A percentile compares a stretch with the other conserved stretches of the same genome.
phyloP scores from a whole-genome alignment of 805 yeast species.

The Wickerhamomyces ciferrii region DNA sequence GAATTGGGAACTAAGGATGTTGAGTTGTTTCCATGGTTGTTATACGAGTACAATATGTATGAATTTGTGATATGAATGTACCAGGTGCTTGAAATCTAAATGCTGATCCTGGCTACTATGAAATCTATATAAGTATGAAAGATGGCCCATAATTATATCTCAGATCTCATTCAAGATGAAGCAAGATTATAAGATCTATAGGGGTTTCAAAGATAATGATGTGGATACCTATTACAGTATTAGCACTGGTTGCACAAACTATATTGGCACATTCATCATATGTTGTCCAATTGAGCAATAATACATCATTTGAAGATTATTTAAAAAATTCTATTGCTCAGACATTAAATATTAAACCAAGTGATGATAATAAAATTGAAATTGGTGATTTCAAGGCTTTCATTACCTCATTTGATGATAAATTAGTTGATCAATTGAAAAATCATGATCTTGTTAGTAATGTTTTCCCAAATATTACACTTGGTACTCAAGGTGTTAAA shows the following conservation, averaged over 20 bases:
- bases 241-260: neutral
- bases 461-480: slow-evolving; percentile 48
- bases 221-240: neutral
- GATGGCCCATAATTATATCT: neutral
- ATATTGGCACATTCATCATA: neutral
- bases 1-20: no score
- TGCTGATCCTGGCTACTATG: no score
- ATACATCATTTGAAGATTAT: neutral
- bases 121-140: no score
- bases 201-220: neutral
- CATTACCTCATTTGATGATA: slow-evolving; percentile 47
- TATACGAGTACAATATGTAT: no score
- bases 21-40: no score
- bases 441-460: slow-evolving; percentile 57
- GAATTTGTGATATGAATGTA: no score
- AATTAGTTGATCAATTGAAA: slow-evolving; percentile 33
- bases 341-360: neutral
- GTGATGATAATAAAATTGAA: neutral
- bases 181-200: no score
- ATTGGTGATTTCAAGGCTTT: slow-evolving; percentile 46
- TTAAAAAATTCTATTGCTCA: neutral
- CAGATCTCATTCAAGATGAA: no score
- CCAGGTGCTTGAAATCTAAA: no score
- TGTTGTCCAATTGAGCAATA: neutral
- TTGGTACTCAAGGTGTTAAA: neutral